phyloP scores from a whole-genome alignment of 257 asterid genomes.

The Lantana camara region DNA sequence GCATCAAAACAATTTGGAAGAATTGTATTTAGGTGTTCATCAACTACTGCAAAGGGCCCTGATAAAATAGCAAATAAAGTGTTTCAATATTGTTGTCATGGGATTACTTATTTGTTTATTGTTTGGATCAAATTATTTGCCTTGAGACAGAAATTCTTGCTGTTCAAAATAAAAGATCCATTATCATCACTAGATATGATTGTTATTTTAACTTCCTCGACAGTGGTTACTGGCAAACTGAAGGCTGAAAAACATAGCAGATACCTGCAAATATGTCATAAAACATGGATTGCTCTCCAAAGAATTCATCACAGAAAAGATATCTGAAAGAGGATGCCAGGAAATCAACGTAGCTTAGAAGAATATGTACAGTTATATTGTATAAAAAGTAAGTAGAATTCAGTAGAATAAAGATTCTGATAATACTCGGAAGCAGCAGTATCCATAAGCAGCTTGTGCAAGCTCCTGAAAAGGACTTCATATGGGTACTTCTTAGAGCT shows the following conservation, averaged over 20 bases:
- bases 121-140: conserved; percentile 15
- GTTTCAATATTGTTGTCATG: conserved; percentile 27
- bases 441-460: conserved; percentile 98
- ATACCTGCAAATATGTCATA: conserved; percentile 94
- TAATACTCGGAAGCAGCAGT: conserved; percentile 97
- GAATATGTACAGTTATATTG: background rate
- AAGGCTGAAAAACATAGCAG: conserved; percentile 1
- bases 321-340: conserved; percentile 56
- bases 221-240: conserved; percentile 12
- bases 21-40: conserved; percentile 79
- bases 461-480: conserved; percentile 99
- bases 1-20: conserved; percentile 96
- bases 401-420: conserved; percentile 20
- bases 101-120: background rate
- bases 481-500: conserved; percentile 94
- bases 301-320: conserved; percentile 97
- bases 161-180: background rate
- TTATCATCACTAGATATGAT: conserved; percentile 13
- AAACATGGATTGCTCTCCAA: conserved; percentile 90
- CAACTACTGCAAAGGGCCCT: conserved; percentile 93
- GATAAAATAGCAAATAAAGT: conserved; percentile 38
- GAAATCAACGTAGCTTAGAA: conserved; percentile 22
- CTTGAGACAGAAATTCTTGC: conserved; percentile 3
- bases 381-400: conserved; percentile 4
- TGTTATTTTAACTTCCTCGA: background rate